Conservation (phyloP, 1,284 basidiomycete genomes). For the Cryptococcus neoformans region DNA sequence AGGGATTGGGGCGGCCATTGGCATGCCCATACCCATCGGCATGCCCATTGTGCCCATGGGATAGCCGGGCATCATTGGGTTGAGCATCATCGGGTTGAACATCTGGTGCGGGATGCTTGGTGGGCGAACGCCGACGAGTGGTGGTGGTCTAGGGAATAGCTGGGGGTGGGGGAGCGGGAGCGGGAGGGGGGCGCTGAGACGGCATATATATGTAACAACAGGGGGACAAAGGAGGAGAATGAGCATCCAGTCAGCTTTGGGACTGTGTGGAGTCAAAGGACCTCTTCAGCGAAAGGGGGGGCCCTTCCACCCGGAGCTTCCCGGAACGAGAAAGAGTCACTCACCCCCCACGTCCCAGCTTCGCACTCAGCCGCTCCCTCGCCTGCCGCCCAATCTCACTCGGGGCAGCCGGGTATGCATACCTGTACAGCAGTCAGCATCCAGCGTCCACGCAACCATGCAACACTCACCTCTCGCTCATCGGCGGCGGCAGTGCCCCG, state of each 20-base stretch:
- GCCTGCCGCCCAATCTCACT: slow-evolving; percentile 24
- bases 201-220: not conserved
- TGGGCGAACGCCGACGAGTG: slow-evolving; percentile 10
- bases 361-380: slow-evolving; percentile 22
- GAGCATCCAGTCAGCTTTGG: not conserved
- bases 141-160: slow-evolving; percentile 16
- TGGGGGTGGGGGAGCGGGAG: slow-evolving; percentile 13
- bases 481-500: slow-evolving; percentile 20
- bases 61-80: slow-evolving; percentile 19
- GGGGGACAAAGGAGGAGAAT: not conserved
- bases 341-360: slow-evolving; percentile 8
- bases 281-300: not conserved
- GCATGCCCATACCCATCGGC: slow-evolving; percentile 25
- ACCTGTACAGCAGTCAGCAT: slow-evolving; percentile 10
- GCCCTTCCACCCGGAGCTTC: not conserved
- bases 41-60: slow-evolving; percentile 20
- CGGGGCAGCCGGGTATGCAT: slow-evolving; percentile 29
- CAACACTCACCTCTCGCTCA: slow-evolving; percentile 27
- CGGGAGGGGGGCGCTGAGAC: slow-evolving; percentile 3
- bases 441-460: no score
- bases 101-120: slow-evolving; percentile 12
- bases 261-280: not conserved
- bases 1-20: slow-evolving; percentile 19
- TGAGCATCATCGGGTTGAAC: slow-evolving; percentile 12
- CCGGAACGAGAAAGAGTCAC: not conserved